A percentile compares a stretch with the other conserved stretches of the same genome.
Evolutionary conservation across 2,329 filamentous ascomycete genomes (phyloP).

Genomic region (Thielaviopsis punctulata): DNA sequence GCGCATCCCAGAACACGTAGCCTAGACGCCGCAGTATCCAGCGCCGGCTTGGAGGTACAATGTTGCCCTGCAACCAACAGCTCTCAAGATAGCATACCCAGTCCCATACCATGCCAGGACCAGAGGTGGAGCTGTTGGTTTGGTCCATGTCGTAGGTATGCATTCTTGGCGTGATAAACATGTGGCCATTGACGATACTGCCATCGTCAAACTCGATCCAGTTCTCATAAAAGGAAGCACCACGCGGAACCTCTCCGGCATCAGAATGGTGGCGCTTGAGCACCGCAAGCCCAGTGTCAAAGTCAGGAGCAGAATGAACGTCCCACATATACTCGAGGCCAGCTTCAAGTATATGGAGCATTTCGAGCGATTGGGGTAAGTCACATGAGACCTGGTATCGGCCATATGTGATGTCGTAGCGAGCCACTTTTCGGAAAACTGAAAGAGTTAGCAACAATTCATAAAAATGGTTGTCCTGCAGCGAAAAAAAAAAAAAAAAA

Average conservation of each 20-base stretch:
- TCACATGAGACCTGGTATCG: conserved; percentile 7
- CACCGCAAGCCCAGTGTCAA: not conserved
- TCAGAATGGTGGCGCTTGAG: conserved; percentile 1
- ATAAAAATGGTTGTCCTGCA: not conserved
- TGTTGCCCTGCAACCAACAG: no score
- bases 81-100: conserved; percentile 4
- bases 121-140: not conserved
- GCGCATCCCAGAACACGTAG: conserved; percentile 10
- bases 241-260: conserved; percentile 4
- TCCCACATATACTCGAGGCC: conserved; percentile 9
- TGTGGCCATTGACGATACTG: conserved; percentile 1
- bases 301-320: not conserved
- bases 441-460: conserved; percentile 2
- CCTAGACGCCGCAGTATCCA: conserved; percentile 5
- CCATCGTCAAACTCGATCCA: not conserved
- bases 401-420: conserved; percentile 11
- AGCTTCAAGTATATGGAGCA: conserved; percentile 9
- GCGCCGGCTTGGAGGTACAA: conserved; percentile 4
- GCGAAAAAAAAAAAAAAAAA: not conserved
- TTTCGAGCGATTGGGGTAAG: conserved; percentile 6
- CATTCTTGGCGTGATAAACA: no score
- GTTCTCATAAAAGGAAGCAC: conserved; percentile 6
- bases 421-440: conserved; percentile 12
- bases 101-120: conserved; percentile 7
- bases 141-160: not conserved